Base-by-base conservation (phyloP, 257 asterid genomes). In the Verbascum thapsus region DNA sequence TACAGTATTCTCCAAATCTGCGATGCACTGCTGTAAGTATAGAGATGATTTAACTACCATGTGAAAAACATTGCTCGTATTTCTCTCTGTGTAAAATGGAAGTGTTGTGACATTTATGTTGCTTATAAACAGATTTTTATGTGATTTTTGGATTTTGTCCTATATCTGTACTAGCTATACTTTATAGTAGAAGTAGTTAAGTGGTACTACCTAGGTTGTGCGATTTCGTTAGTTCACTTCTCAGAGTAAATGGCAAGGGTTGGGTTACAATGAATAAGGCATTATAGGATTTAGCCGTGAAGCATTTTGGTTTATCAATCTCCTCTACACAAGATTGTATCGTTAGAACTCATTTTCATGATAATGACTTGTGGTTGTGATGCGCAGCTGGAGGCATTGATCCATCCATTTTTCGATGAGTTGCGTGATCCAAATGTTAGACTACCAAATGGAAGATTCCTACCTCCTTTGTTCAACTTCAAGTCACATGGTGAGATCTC, bases 391-490 rank as follows among this genome's bases (percentile, higher is more conserved):
- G 94, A 85, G 76, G 88, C 86, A 11, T 58, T 83, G 76, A 70
- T 77, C 51, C 90, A 85, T 58, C 83, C 94, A 23, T 85, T 83
- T 85, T 85, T 85, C 23, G 76, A 85, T 17, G 94, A 83, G 71
- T 69, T 85, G 71, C 90, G 94, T 3, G 94, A 85, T 50, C 78
- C 86, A 50, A 85, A 78, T 67, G 78, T 78, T 42, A 83, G 86
- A 49, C 73, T 85, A 50, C 94, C 90, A 20, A 85, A 83, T 78
- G 94, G 90, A 10, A 84, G 90, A 7, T 68, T 74, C 5, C 72
- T 85, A 56, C 94, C 94, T 17, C 94, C 90, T 8, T 58, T 85
- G 52, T 85, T 85, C 84, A 85, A 85, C 85, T 83, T 85, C 45
- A 83, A 77, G 74, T 71, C 83, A 60, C 84, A 76, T n/a, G 82